Base-by-base conservation (phyloP, 73 alveolate genomes). In the Blepharisma stoltei region DNA sequence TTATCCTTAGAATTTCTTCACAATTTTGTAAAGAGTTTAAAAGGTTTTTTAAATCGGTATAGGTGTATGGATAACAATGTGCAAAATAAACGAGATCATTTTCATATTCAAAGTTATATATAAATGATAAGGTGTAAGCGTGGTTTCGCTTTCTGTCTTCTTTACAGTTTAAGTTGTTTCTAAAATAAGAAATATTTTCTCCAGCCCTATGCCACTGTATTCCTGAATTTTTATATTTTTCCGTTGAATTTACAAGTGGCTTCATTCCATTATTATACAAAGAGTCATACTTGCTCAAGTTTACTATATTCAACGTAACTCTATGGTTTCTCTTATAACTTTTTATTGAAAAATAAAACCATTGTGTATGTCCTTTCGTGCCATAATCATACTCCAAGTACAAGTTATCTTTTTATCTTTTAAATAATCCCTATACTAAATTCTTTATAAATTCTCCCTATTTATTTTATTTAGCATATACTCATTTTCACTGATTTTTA, bases 31-130 rank as follows among this genome's bases (percentile, higher is more conserved):
- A 90, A 75, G 37, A 85, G 86, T 84, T 89, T 86, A 45, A 95
- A 80, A 76, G 95, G 95, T 54, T 94, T 77, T 20, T 89, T 84
- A 49, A 95, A 69, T 81, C 96, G 97, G 6, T 98, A 86, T 90
- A 97, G 23, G 99, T 96, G 89, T 95, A 97, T 6, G 99, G 99
- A 78, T 93, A 89, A 84, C 98, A 90, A 81, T 97, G 98, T 18
- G 99, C 99, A 78, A 97, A 90, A 82, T 88, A 96, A 6, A 97
- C 96, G 54, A 94, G 90, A 83, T 97, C 99, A 65, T 90, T 78
- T 75, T 97, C 99, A 78, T 97, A 83, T 87, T 94, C 92, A 78
- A 96, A 96, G 37, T 93, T 85, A 48, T 89, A 95, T 8, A 95
- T 90, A 87, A 96, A 97, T 38, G 99, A 93, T 77, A 97, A 77